Percentiles rank a stretch among this genome's conserved stretches.
phyloP scores from a whole-genome alignment of 139 green algal genomes.

The Micractinium sp. region DNA sequence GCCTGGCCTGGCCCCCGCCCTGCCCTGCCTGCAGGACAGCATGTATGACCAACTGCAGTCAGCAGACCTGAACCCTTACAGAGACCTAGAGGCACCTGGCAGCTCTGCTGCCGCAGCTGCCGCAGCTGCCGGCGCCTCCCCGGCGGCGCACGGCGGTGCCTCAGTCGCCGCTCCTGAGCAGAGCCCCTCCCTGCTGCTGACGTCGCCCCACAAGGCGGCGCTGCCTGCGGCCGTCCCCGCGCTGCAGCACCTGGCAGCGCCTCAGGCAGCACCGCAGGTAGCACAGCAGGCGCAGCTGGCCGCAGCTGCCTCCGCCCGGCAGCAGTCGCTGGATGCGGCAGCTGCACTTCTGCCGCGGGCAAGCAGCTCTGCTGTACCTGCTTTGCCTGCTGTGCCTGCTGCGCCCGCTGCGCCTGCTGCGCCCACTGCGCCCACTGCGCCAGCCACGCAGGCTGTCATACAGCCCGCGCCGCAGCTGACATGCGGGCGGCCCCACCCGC shows the following conservation, averaged over 20 bases:
- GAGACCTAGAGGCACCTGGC: neutral
- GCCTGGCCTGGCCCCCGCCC: too few species aligned
- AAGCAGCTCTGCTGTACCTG: neutral
- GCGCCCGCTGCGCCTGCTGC: neutral
- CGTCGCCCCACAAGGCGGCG: too few species aligned
- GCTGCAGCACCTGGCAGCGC: too few species aligned
- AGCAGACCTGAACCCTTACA: neutral
- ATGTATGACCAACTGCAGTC: neutral
- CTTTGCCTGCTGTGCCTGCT: slow-evolving; percentile 8
- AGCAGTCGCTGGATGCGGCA: neutral
- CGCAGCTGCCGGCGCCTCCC: too few species aligned
- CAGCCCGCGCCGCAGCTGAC: neutral
- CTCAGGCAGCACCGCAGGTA: too few species aligned
- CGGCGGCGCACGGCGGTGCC: too few species aligned
- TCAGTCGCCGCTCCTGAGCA: too few species aligned
- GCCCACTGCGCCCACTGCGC: neutral
- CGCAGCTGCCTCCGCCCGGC: too few species aligned
- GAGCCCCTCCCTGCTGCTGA: too few species aligned
- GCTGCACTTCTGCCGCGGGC: neutral
- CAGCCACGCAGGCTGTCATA: neutral
- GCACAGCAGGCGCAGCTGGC: neutral
- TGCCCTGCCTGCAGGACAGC: neutral
- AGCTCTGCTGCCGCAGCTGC: too few species aligned
- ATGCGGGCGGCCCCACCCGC: too few species aligned
- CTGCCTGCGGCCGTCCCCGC: too few species aligned